Base-by-base conservation (phyloP, 1,139 yeast genomes). In the Eremothecium sinecaudum region DNA sequence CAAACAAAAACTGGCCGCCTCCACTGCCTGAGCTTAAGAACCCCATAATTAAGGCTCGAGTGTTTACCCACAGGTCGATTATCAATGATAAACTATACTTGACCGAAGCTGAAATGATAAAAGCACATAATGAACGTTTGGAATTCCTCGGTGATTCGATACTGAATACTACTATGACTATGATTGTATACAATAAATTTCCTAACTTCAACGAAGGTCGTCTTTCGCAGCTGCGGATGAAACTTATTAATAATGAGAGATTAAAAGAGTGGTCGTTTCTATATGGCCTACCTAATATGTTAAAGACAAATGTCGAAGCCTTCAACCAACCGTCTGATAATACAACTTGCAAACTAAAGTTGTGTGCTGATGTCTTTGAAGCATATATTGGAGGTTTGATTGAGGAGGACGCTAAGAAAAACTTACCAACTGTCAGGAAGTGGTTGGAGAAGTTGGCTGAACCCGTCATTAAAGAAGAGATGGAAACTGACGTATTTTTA, bases 101-200 rank as follows among this genome's bases (percentile, higher is more conserved):
- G 33, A 63, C 72, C 8, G 71, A 68, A 34, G 59, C 64, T 2
- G 90, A 80, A 43, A 64, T 73, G 37, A 63, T 79, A 17, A 64
- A 69, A 31, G 62, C 75, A 2, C 90, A 86, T 51, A 86, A 90
- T 56, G 98, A 92, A 63, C 68, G 98, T 35, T 65, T 90, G 24
- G 99, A 92, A 59, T 92, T 86, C 53, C 62, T 86, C 28, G 99
- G 99, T 14, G 99, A 92, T 59, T 78, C 97, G 1, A 73, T 86
- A 13, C 63, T 90, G 43, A 83, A 86, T 51, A 73, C 73, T 40
- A 64, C 79, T 29, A 76, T 82, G 32, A 79, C 96, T 0, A 63
- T 73, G 42, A 67, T 84, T 32, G 66, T 84, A 13, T 84, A 69
- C 49, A 66, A 70, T 21, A 61, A 71, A 39, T 80, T 79, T 48